phyloP scores from a whole-genome alignment of 805 yeast genomes.

The Zygosaccharomyces gambellarensis region DNA sequence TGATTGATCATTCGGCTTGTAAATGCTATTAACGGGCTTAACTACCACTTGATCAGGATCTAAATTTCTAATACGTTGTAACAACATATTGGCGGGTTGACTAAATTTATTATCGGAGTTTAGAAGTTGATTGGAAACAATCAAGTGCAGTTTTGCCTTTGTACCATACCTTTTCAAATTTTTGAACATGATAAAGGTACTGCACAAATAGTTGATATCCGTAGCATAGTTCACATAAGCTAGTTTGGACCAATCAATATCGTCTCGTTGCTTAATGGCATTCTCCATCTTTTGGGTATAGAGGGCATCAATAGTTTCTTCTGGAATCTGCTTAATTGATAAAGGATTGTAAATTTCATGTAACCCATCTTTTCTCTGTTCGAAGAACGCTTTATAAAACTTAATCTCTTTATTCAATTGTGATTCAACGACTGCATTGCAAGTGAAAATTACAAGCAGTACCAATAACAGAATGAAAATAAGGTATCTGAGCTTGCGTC shows the following conservation, averaged over 20 bases:
- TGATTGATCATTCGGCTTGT: slow-evolving; percentile 24
- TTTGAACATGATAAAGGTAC: slow-evolving; percentile 46
- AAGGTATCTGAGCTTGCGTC: slow-evolving; percentile 22
- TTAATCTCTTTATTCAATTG: slow-evolving; percentile 30
- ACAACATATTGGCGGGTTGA: slow-evolving; percentile 7
- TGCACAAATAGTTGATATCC: slow-evolving; percentile 44
- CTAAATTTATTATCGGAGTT: slow-evolving; percentile 20
- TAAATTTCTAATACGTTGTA: slow-evolving; percentile 5
- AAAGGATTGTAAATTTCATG: slow-evolving; percentile 26
- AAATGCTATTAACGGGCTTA: slow-evolving; percentile 22
- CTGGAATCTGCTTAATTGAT: slow-evolving; percentile 31
- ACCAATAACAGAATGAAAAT: slow-evolving; percentile 10
- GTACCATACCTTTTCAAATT: slow-evolving; percentile 37
- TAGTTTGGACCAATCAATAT: slow-evolving; percentile 39
- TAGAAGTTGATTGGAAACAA: slow-evolving; percentile 35
- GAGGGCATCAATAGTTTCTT: slow-evolving; percentile 22
- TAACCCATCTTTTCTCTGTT: slow-evolving; percentile 24
- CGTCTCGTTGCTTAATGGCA: slow-evolving; percentile 11
- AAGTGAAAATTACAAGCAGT: slow-evolving; percentile 12
- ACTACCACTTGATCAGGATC: slow-evolving; percentile 27
- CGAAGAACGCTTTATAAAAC: slow-evolving; percentile 27
- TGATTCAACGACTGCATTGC: slow-evolving; percentile 24
- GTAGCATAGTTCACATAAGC: slow-evolving; percentile 66
- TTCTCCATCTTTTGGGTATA: slow-evolving; percentile 13
- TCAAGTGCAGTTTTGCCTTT: slow-evolving; percentile 44